Evolutionary conservation across 192 early-diverging fungal species (phyloP).

Genomic region (Chytriomyces confervae): DNA sequence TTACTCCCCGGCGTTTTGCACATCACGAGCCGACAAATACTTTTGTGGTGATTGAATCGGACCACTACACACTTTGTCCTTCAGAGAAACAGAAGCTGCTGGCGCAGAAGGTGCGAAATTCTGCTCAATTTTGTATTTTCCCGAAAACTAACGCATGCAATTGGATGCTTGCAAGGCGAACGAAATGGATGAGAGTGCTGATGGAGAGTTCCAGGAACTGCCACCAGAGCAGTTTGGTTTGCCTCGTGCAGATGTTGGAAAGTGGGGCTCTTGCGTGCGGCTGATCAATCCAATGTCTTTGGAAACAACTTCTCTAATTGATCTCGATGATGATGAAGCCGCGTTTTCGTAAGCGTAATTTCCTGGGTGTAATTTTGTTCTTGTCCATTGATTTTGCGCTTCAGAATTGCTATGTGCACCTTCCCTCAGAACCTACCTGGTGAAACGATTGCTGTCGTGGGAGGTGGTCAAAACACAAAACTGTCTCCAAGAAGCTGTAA

Average conservation of each 20-base stretch:
- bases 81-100: conserved; percentile 66
- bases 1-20: conserved; percentile 86
- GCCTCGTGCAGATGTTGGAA: conserved; percentile 68
- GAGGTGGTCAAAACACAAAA: conserved; percentile 74
- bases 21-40: conserved; percentile 74
- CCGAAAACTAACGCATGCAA: background rate
- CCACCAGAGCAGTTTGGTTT: conserved; percentile 83
- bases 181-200: conserved; percentile 58
- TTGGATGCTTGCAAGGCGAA: conserved; percentile 6
- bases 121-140: background rate
- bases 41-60: conserved; percentile 90
- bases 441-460: conserved; percentile 81
- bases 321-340: conserved; percentile 83
- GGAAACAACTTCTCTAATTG: conserved; percentile 70
- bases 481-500: conserved; percentile 72
- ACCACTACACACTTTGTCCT: conserved; percentile 77
- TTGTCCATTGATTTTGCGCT: conserved; percentile 35
- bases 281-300: conserved; percentile 77
- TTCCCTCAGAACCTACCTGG: conserved; percentile 56
- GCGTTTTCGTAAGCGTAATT: conserved; percentile 67
- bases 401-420: conserved; percentile 55
- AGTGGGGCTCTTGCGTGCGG: conserved; percentile 89
- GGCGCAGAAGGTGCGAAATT: conserved; percentile 49
- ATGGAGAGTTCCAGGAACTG: conserved; percentile 60
- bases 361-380: conserved; percentile 19